phyloP scores from a whole-genome alignment of 2,329 filamentous ascomycete genomes.

The Sporothrix protearum region DNA sequence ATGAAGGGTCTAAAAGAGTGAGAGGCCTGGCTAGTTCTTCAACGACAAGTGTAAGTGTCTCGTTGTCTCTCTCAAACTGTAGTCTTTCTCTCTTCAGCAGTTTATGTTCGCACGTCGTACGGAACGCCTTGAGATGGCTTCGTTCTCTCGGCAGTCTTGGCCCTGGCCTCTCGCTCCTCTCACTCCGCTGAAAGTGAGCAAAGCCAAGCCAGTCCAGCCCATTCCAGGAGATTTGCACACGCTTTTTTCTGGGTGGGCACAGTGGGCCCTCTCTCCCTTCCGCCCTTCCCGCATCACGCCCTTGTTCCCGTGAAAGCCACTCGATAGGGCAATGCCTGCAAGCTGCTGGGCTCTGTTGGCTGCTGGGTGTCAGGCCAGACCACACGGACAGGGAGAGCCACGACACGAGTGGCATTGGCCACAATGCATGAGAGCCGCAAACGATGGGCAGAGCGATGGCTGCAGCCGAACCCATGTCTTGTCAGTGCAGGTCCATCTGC shows the following conservation, averaged over 20 bases:
- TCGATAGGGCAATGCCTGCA: neutral
- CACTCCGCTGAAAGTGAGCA: neutral
- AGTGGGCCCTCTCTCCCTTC: neutral
- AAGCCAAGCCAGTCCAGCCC: neutral
- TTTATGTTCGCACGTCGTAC: neutral
- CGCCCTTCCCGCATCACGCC: neutral
- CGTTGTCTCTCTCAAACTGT: neutral
- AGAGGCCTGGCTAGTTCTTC: neutral
- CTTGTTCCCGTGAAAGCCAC: neutral
- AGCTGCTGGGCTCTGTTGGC: neutral
- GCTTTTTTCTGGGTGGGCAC: neutral
- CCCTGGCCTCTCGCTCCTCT: neutral
- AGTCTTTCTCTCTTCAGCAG: neutral
- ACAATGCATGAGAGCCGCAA: neutral
- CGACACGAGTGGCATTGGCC: neutral
- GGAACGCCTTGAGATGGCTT: neutral
- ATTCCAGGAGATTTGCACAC: neutral
- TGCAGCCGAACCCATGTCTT: neutral
- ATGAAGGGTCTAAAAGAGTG: neutral
- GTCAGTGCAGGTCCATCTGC: neutral
- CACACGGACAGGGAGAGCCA: conserved; percentile 7
- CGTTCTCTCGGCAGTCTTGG: conserved; percentile 12
- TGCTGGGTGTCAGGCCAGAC: neutral
- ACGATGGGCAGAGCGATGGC: neutral
- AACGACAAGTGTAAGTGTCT: neutral